These are phyloP conservation scores for Cryphonectria radicalis DNA, from an alignment of 2,329 filamentous ascomycete species.

Conservation along the genomic window DNA sequence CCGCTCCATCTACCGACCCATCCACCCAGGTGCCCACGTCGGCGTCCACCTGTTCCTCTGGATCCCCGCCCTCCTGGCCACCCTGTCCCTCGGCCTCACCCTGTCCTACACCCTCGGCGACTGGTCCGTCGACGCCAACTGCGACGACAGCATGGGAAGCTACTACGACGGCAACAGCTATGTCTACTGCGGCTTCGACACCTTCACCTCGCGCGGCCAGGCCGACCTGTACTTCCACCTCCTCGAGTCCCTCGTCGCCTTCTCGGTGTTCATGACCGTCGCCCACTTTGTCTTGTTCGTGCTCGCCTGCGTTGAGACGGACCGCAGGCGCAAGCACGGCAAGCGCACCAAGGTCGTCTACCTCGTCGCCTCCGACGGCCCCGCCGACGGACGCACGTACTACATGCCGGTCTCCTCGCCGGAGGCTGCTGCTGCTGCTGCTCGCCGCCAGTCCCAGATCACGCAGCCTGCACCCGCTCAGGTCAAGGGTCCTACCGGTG, in stretches of 20 bases:
- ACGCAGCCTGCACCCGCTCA: not conserved
- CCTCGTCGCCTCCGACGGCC: conserved; percentile 16
- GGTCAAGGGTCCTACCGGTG: not conserved
- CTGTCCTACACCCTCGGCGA: conserved; percentile 36
- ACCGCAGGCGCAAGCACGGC: conserved; percentile 27
- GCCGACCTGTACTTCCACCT: conserved; percentile 21
- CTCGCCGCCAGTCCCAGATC: conserved; percentile 4
- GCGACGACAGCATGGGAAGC: conserved; percentile 8
- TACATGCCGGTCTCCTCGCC: conserved; percentile 9
- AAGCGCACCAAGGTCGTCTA: conserved; percentile 23
- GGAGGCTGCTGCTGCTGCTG: not conserved
- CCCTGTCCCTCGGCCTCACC: conserved; percentile 46
- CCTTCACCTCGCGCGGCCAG: conserved; percentile 16
- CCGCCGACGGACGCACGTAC: conserved; percentile 20
- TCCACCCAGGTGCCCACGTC: conserved; percentile 51
- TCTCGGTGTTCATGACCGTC: conserved; percentile 29
- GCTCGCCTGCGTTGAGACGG: conserved; percentile 31
- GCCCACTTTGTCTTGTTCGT: conserved; percentile 31
- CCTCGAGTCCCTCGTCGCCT: conserved; percentile 31
- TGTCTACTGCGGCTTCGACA: conserved; percentile 27
- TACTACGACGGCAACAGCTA: conserved; percentile 26
- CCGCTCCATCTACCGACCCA: conserved; percentile 38
- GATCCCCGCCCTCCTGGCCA: conserved; percentile 39
- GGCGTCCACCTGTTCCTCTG: conserved; percentile 48
- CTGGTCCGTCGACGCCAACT: conserved; percentile 31